Conservation (phyloP, 1,284 basidiomycete genomes). For the Heterobasidion parviporum region DNA sequence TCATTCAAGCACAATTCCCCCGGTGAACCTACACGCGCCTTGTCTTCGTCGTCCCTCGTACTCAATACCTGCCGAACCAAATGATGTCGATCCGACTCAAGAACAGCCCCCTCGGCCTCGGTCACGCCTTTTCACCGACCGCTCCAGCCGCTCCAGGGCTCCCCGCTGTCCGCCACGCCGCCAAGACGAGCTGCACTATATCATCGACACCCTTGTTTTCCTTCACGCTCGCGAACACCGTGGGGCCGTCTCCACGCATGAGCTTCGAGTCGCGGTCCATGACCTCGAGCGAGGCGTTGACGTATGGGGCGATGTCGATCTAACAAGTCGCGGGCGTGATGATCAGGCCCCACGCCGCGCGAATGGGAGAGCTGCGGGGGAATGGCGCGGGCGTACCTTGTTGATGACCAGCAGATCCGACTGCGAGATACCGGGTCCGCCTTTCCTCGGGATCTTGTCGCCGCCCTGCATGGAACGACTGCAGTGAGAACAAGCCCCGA, state of each 20-base stretch:
- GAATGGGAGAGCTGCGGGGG: background rate
- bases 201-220: slow-evolving; percentile 77
- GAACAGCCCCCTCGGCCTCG: background rate
- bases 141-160: slow-evolving; percentile 53
- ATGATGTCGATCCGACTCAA: background rate
- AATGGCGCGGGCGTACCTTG: slow-evolving; percentile 48
- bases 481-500: background rate
- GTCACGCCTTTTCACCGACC: slow-evolving; percentile 27
- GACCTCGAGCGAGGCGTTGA: slow-evolving; percentile 88
- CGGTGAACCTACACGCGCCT: too few species aligned
- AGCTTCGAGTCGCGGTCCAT: slow-evolving; percentile 91
- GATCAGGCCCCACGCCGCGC: background rate
- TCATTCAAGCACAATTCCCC: too few species aligned
- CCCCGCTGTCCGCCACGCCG: slow-evolving; percentile 78
- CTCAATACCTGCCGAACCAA: too few species aligned
- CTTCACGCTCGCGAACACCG: slow-evolving; percentile 85
- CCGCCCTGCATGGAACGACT: slow-evolving; percentile 54
- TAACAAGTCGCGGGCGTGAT: slow-evolving; percentile 20
- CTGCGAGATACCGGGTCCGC: slow-evolving; percentile 93
- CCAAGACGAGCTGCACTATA: slow-evolving; percentile 76
- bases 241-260: slow-evolving; percentile 94
- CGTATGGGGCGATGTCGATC: slow-evolving; percentile 90
- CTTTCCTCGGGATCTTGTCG: slow-evolving; percentile 97
- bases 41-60: too few species aligned
- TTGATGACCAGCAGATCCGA: slow-evolving; percentile 94